Evolutionary conservation across 1,284 basidiomycete species (phyloP).

Genomic region (Ganoderma sinense): DNA sequence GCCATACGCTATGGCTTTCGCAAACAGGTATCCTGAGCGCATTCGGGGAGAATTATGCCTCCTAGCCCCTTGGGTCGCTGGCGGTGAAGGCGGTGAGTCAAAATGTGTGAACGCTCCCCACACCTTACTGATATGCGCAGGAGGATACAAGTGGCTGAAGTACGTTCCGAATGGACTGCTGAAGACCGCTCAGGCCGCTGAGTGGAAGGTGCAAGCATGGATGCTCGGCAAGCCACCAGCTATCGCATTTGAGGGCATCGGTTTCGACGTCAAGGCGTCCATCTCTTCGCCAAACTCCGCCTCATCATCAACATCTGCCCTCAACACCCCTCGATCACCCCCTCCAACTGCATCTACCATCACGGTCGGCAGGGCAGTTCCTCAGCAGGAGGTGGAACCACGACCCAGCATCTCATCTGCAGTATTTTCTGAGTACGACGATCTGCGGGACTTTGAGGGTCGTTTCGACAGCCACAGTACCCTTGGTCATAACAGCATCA

Average conservation of each 20-base stretch:
- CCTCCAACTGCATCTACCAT: conserved; percentile 26
- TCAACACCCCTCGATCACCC: conserved; percentile 20
- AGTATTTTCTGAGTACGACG: conserved; percentile 84
- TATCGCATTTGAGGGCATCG: conserved; percentile 81
- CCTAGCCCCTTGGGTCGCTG: conserved; percentile 96
- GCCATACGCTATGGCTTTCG: conserved; percentile 92
- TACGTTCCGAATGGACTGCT: conserved; percentile 94
- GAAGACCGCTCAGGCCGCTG: conserved; percentile 95
- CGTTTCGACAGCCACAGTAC: conserved; percentile 83
- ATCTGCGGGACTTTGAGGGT: conserved; percentile 83
- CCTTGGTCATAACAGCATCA: conserved; percentile 52
- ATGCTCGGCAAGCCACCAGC: conserved; percentile 94
- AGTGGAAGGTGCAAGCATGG: conserved; percentile 97
- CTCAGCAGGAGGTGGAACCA: conserved; percentile 44
- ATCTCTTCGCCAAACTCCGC: conserved; percentile 19
- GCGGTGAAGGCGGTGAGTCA: conserved; percentile 82
- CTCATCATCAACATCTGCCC: conserved; percentile 25
- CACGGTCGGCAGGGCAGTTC: conserved; percentile 15
- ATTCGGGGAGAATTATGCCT: conserved; percentile 89
- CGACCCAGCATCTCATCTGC: conserved; percentile 47
- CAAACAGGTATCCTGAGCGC: conserved; percentile 75
- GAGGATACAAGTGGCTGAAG: conserved; percentile 95
- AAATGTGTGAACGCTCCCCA: no score
- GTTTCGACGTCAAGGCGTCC: conserved; percentile 59
- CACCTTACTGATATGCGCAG: conserved; percentile 41